Percentiles rank a stretch among this genome's conserved stretches.
These are phyloP conservation scores for Fraxinus anomala DNA, from an alignment of 257 asterid species.

Conservation along the genomic window DNA sequence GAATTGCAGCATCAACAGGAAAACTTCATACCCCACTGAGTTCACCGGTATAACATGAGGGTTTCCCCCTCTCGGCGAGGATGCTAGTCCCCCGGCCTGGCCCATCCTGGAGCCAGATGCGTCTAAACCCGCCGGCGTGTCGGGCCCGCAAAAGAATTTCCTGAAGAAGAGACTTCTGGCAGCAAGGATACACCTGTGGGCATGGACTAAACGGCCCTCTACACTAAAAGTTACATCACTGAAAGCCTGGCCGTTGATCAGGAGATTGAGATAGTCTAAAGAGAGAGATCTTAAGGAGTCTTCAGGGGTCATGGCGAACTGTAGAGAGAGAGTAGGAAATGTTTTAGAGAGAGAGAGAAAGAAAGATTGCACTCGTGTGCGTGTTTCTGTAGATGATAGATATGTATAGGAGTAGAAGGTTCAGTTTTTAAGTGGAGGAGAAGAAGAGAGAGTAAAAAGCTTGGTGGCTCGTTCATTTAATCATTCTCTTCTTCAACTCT, in stretches of 20 bases:
- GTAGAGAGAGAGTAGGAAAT: not conserved
- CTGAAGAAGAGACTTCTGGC: constrained; percentile 88
- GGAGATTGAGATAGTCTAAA: constrained; percentile 81
- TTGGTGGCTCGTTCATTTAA: constrained; percentile 25
- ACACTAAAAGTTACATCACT: constrained; percentile 96
- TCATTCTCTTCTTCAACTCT: constrained; percentile 26
- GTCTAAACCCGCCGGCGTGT: constrained; percentile 47
- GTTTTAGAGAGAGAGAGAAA: not conserved
- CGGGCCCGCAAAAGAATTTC: constrained; percentile 85
- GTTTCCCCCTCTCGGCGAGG: constrained; percentile 50
- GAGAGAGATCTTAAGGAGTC: constrained; percentile 87
- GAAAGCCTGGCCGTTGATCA: constrained; percentile 96
- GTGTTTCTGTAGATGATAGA: constrained; percentile 36
- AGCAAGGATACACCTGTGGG: constrained; percentile 85
- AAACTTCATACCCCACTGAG: constrained; percentile 86
- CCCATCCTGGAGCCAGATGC: constrained; percentile 45
- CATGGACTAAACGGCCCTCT: constrained; percentile 90
- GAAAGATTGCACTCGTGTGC: constrained; percentile 11
- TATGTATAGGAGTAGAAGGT: constrained; percentile 13
- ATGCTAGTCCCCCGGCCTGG: constrained; percentile 29
- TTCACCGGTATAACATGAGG: constrained; percentile 76
- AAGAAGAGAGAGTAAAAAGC: constrained; percentile 10
- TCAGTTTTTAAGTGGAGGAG: constrained; percentile 17
- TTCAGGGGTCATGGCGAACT: constrained; percentile 61
- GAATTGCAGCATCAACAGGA: constrained; percentile 82